These are phyloP conservation scores for Gamsiella multidivaricata DNA, from an alignment of 192 early-diverging fungal genomes.

Conservation along the genomic window DNA sequence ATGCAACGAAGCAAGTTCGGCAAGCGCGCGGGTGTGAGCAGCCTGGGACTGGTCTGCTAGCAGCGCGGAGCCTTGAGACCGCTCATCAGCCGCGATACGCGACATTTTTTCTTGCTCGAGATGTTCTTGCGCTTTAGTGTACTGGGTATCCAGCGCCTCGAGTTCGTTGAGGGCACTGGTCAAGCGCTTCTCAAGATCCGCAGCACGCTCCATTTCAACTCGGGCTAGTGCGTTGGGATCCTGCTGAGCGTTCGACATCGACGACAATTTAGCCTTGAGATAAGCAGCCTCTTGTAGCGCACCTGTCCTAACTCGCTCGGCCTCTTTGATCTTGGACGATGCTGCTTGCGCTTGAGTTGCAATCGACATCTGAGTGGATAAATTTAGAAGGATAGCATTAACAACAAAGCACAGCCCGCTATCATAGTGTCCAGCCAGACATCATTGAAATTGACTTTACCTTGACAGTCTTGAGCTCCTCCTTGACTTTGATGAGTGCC, in stretches of 20 bases:
- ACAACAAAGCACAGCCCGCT: not conserved
- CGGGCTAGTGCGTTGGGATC: constrained; percentile 46
- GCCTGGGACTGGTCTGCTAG: constrained; percentile 62
- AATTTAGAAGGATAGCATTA: not conserved
- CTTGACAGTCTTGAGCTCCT: constrained; percentile 59
- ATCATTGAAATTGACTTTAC: constrained; percentile 1
- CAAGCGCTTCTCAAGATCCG: constrained; percentile 59
- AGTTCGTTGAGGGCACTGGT: constrained; percentile 56
- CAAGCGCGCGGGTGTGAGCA: constrained; percentile 58
- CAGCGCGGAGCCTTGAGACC: constrained; percentile 48
- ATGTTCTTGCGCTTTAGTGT: constrained; percentile 49
- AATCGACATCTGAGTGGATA: constrained; percentile 48
- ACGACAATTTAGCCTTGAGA: constrained; percentile 61
- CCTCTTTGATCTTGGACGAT: constrained; percentile 58
- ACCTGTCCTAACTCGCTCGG: constrained; percentile 61
- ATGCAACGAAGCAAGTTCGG: constrained; percentile 58
- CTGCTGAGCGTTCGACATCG: constrained; percentile 55
- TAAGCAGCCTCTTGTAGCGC: constrained; percentile 68
- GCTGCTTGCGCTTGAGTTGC: constrained; percentile 59
- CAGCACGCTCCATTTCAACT: constrained; percentile 59
- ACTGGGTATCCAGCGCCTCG: constrained; percentile 42
- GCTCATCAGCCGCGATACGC: constrained; percentile 59
- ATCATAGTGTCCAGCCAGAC: no score
- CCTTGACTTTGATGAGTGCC: constrained; percentile 56
- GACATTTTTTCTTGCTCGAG: constrained; percentile 56